Evolutionary conservation across 1,284 basidiomycete genomes (phyloP).

Genomic region (Mycosarcoma mackinlayi): DNA sequence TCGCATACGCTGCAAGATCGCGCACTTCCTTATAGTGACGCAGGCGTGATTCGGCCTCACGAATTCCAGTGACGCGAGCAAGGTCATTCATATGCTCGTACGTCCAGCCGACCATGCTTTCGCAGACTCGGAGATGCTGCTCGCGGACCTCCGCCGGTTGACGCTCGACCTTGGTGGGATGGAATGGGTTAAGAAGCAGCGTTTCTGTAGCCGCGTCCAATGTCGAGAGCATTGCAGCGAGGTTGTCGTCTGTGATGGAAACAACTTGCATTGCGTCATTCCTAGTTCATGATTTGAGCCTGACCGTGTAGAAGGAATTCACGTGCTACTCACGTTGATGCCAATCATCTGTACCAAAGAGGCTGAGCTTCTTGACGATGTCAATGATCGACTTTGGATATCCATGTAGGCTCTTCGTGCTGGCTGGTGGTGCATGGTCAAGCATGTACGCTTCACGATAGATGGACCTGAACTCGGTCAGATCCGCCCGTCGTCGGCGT

Average conservation of each 20-base stretch:
- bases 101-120: conserved; percentile 1
- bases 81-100: neutral
- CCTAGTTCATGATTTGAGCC: too few relatives aligned
- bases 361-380: neutral
- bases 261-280: neutral
- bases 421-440: neutral
- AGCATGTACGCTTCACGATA: neutral
- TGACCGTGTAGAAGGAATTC: too few relatives aligned
- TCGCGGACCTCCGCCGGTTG: neutral
- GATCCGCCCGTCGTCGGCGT: neutral
- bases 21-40: neutral
- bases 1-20: neutral
- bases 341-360: neutral
- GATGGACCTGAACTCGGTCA: neutral
- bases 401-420: neutral
- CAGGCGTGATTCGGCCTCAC: neutral
- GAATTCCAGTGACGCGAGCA: neutral
- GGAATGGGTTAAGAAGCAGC: conserved; percentile 1
- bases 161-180: conserved; percentile 1
- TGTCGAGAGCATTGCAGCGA: neutral
- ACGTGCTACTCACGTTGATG: neutral
- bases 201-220: neutral
- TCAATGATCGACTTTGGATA: conserved; percentile 3
- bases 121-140: neutral
- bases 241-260: neutral